Percentiles rank a stretch among this genome's conserved stretches.
Evolutionary conservation across 192 early-diverging fungal species (phyloP).

Genomic region (Coemansia sp.): DNA sequence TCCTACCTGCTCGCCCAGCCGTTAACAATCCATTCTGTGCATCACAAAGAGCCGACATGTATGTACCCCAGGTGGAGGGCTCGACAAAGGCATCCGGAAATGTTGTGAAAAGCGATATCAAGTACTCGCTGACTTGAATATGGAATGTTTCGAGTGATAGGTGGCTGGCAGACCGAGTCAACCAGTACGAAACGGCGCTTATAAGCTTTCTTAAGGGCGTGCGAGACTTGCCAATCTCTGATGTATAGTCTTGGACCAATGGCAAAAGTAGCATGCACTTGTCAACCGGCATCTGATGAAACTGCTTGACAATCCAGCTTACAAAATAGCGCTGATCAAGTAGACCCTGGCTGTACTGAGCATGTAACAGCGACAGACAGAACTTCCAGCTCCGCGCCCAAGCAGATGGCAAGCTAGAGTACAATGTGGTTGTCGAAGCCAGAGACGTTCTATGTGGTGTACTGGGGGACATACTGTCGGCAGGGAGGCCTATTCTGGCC

Average conservation of each 20-base stretch:
- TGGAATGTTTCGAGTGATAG: slow-evolving; percentile 19
- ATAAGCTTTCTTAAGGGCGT: slow-evolving; percentile 54
- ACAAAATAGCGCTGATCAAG: slow-evolving; percentile 51
- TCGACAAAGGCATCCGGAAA: slow-evolving; percentile 54
- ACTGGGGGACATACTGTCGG: slow-evolving; percentile 11
- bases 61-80: slow-evolving; percentile 41
- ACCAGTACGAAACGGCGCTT: slow-evolving; percentile 24
- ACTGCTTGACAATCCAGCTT: slow-evolving; percentile 40
- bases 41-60: slow-evolving; percentile 15
- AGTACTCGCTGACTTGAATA: slow-evolving; percentile 11
- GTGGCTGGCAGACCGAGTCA: slow-evolving; percentile 26
- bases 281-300: slow-evolving; percentile 30
- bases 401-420: neutral
- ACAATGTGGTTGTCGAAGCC: neutral
- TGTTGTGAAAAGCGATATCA: slow-evolving; percentile 28
- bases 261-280: slow-evolving; percentile 48
- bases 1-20: neutral
- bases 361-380: slow-evolving; percentile 32
- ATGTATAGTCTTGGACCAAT: slow-evolving; percentile 30
- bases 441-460: slow-evolving; percentile 1
- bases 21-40: neutral
- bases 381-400: slow-evolving; percentile 41
- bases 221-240: slow-evolving; percentile 46
- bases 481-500: neutral
- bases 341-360: slow-evolving; percentile 46